Evolutionary conservation across 257 asterid species (phyloP).

Genomic region (Gentiana macrophylla): DNA sequence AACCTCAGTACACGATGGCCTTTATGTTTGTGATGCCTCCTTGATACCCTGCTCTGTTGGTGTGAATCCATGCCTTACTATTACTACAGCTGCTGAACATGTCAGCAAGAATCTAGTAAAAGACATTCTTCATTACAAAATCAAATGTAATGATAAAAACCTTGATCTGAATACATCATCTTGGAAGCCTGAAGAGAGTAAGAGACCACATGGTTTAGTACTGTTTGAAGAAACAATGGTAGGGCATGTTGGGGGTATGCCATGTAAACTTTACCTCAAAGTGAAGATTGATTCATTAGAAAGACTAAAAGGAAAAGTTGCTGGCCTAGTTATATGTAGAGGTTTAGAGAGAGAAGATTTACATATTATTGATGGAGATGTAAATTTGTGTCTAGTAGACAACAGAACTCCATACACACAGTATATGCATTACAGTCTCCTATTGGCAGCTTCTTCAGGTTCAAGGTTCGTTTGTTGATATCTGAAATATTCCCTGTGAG

Average conservation of each 20-base stretch:
- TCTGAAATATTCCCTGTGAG: no score
- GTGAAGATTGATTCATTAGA: constrained; percentile 14
- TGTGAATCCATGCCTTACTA: constrained; percentile 42
- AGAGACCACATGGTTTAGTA: constrained; percentile 2
- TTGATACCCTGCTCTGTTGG: constrained; percentile 49
- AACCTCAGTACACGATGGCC: constrained; percentile 23
- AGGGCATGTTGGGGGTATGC: constrained; percentile 44
- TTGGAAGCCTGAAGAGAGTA: constrained; percentile 5
- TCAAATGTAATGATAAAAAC: neutral
- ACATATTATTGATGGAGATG: constrained; percentile 34
- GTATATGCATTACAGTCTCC: constrained; percentile 41
- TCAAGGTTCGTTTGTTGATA: constrained; percentile 24
- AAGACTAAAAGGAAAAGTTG: constrained; percentile 29
- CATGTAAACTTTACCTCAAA: constrained; percentile 30
- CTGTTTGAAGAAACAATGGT: constrained; percentile 27
- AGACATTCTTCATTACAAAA: constrained; percentile 13
- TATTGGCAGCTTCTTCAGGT: constrained; percentile 47
- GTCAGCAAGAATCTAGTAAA: constrained; percentile 23
- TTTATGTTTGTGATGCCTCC: constrained; percentile 47
- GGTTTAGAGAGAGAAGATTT: constrained; percentile 30
- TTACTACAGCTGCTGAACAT: constrained; percentile 43
- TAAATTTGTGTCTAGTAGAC: constrained; percentile 35
- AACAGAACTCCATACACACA: constrained; percentile 51
- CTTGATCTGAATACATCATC: constrained; percentile 6
- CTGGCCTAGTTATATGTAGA: constrained; percentile 26